Percentiles rank a stretch among this genome's conserved stretches.
Conservation (phyloP, 768 basidiomycete species). For the Clavaria fumosa region DNA sequence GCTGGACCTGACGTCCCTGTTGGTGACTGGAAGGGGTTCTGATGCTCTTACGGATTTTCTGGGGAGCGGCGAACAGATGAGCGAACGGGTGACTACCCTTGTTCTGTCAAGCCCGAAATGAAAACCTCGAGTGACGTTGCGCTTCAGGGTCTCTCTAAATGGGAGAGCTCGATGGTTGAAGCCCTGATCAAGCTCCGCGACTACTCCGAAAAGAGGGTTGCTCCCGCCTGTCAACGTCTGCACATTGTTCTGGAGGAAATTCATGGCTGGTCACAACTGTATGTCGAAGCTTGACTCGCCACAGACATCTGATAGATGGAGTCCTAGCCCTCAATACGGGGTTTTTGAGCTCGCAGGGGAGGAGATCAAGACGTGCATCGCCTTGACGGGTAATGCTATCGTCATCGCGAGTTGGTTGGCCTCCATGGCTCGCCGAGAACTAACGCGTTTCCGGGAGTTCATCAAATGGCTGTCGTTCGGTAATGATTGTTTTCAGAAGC, state of each 20-base stretch:
- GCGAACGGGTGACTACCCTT: slow-evolving; percentile 79
- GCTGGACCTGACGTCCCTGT: slow-evolving; percentile 52
- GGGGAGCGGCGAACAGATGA: slow-evolving; percentile 65
- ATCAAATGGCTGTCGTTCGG: slow-evolving; percentile 65
- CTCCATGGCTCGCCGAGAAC: slow-evolving; percentile 46
- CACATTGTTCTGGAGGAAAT: slow-evolving; percentile 66
- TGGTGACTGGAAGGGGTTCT: slow-evolving; percentile 58
- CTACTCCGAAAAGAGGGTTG: slow-evolving; percentile 50
- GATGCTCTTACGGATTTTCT: slow-evolving; percentile 62
- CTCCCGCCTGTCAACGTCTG: slow-evolving; percentile 63
- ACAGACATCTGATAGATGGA: slow-evolving; percentile 1
- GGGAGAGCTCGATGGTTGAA: slow-evolving; percentile 62
- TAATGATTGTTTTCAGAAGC: slow-evolving; percentile 16
- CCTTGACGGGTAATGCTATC: slow-evolving; percentile 39
- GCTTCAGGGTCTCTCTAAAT: slow-evolving; percentile 60
- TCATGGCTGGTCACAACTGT: slow-evolving; percentile 66
- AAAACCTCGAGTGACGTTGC: slow-evolving; percentile 13
- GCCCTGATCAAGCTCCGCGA: slow-evolving; percentile 61
- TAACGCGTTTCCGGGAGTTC: slow-evolving; percentile 63
- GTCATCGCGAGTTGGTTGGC: slow-evolving; percentile 56
- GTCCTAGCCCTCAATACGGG: slow-evolving; percentile 37
- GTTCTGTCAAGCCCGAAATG: too few species aligned
- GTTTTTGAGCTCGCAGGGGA: slow-evolving; percentile 37
- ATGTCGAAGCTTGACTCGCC: slow-evolving; percentile 12
- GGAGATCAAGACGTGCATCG: slow-evolving; percentile 38